These are phyloP conservation scores for Suhomyces yuchorum DNA, from an alignment of 1,139 yeast species.

Conservation along the genomic window DNA sequence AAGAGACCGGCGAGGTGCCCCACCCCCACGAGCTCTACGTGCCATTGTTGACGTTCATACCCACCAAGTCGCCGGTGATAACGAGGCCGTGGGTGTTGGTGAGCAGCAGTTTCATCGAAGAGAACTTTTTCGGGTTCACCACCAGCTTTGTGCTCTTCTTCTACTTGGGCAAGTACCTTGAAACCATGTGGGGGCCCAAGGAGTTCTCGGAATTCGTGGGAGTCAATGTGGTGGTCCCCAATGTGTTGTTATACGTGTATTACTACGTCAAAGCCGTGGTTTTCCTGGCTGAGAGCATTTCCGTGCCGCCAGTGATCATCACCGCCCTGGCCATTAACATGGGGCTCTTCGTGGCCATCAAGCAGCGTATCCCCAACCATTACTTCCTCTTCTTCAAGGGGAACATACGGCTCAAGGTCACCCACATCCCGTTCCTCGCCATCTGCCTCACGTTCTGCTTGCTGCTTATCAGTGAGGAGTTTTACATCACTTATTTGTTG, in stretches of 20 bases:
- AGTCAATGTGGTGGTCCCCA: slow-evolving; percentile 32
- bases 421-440: slow-evolving; percentile 40
- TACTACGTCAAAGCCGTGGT: slow-evolving; percentile 36
- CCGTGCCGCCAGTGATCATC: slow-evolving; percentile 42
- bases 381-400: slow-evolving; percentile 45
- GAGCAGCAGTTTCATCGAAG: slow-evolving; percentile 40
- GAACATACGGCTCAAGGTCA: slow-evolving; percentile 39
- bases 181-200: slow-evolving; percentile 40
- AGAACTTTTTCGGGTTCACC: slow-evolving; percentile 32
- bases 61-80: slow-evolving; percentile 39
- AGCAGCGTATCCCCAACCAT: slow-evolving; percentile 48
- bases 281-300: slow-evolving; percentile 14
- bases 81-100: slow-evolving; percentile 43
- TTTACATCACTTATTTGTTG: slow-evolving; percentile 29
- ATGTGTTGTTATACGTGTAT: slow-evolving; percentile 35
- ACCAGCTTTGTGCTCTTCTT: slow-evolving; percentile 31
- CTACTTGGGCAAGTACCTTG: slow-evolving; percentile 42
- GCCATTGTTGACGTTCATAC: slow-evolving; percentile 43
- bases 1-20: slow-evolving; percentile 41
- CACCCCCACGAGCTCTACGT: slow-evolving; percentile 47
- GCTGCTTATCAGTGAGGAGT: slow-evolving; percentile 33
- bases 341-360: slow-evolving; percentile 47
- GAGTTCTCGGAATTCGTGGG: slow-evolving; percentile 35
- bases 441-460: slow-evolving; percentile 22
- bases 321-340: slow-evolving; percentile 42